These are phyloP conservation scores for Pythium rhizo-oryzae DNA, from an alignment of 352 stramenopile genomes.

Conservation along the genomic window DNA sequence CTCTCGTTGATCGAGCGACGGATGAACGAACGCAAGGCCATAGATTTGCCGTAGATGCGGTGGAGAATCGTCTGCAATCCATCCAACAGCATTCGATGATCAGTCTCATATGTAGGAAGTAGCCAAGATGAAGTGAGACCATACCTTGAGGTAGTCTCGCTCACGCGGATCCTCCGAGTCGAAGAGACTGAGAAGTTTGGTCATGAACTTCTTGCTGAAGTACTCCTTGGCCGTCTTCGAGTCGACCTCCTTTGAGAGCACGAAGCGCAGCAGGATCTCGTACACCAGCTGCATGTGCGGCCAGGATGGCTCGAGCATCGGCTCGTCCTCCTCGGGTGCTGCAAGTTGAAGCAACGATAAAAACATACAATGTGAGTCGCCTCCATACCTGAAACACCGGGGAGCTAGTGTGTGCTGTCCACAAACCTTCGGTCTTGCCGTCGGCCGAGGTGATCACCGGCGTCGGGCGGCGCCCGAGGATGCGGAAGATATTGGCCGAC, in stretches of 20 bases:
- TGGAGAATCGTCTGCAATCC: conserved; percentile 97
- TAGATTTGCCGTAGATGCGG: conserved; percentile 99
- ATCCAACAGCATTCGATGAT: no score
- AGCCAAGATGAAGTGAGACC: no score
- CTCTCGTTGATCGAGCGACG: conserved; percentile 97
- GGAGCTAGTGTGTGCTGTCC: no score
- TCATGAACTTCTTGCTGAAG: conserved; percentile 97
- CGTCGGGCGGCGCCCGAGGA: conserved; percentile 70
- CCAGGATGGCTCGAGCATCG: conserved; percentile 82
- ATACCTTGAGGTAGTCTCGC: conserved; percentile 98
- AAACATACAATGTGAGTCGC: no score
- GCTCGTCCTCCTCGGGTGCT: conserved; percentile 93
- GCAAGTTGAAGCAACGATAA: conserved; percentile 24
- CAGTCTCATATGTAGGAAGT: no score
- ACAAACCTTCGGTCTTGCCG: conserved; percentile 58
- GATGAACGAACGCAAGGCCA: conserved; percentile 98
- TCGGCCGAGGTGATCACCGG: conserved; percentile 69
- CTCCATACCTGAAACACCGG: no score
- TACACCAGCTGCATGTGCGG: conserved; percentile 98
- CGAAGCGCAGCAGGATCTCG: conserved; percentile 99
- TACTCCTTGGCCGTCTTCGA: conserved; percentile 98
- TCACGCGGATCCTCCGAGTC: conserved; percentile 97
- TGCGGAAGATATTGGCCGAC: conserved; percentile 90
- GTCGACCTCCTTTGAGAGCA: conserved; percentile 97
- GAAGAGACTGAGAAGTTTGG: conserved; percentile 95